Percentiles rank a stretch among this genome's conserved stretches.
These are phyloP conservation scores for Ophiocordyceps camponoti-leonardi DNA, from an alignment of 2,329 filamentous ascomycete genomes.

Conservation along the genomic window DNA sequence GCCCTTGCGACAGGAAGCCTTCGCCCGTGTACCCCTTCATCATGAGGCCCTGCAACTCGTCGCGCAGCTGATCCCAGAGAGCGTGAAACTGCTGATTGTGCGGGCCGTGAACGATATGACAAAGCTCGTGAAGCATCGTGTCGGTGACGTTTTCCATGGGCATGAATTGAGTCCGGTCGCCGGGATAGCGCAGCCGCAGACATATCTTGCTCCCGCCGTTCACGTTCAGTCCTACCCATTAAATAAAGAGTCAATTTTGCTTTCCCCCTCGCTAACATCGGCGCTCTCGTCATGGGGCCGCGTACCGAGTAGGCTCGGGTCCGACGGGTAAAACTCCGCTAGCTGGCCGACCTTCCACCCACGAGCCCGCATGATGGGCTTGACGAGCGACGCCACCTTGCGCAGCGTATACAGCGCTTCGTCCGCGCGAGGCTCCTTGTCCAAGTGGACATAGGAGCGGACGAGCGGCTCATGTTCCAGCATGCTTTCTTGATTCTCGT, in stretches of 20 bases:
- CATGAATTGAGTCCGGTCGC: conserved; percentile 61
- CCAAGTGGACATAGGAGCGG: conserved; percentile 30
- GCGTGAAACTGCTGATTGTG: conserved; percentile 72
- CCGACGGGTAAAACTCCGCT: conserved; percentile 68
- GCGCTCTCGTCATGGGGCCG: too few relatives aligned
- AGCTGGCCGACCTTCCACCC: conserved; percentile 65
- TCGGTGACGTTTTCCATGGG: conserved; percentile 67
- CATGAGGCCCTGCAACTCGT: conserved; percentile 62
- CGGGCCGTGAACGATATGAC: conserved; percentile 71
- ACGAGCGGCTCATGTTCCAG: conserved; percentile 22
- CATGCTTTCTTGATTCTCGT: conserved; percentile 2
- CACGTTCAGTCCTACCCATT: conserved; percentile 48
- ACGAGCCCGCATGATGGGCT: conserved; percentile 83
- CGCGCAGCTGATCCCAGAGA: conserved; percentile 76
- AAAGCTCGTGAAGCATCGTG: conserved; percentile 87
- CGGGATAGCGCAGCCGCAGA: conserved; percentile 60
- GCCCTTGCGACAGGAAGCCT: conserved; percentile 64
- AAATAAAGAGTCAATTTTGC: not conserved
- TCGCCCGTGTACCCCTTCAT: conserved; percentile 82
- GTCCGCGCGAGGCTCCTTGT: conserved; percentile 24
- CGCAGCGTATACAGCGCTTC: conserved; percentile 47
- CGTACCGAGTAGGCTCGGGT: conserved; percentile 51
- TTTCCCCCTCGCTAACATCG: not conserved
- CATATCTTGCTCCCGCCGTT: conserved; percentile 65
- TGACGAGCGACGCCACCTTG: conserved; percentile 75